Percentiles rank a stretch among this genome's conserved stretches.
Conservation (phyloP, 2,329 filamentous ascomycete species). For the Exophiala xenobiotica region DNA sequence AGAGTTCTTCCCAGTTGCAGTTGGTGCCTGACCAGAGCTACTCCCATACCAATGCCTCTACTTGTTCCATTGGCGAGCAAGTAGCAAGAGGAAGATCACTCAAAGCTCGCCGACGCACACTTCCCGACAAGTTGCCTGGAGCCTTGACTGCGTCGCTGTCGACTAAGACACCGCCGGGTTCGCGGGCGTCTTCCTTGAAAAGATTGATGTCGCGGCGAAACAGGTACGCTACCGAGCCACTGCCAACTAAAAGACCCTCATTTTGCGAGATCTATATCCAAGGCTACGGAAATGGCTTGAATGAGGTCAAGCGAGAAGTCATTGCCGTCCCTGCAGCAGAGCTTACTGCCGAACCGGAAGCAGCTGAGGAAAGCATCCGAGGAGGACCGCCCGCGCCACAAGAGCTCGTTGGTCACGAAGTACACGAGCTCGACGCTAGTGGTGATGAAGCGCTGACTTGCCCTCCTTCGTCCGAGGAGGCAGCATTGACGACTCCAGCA, state of each 20-base stretch:
- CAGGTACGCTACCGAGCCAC: constrained; percentile 4
- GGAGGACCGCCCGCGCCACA: constrained; percentile 8
- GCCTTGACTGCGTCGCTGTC: constrained; percentile 13
- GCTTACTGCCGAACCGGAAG: constrained; percentile 14
- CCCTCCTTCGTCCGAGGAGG: constrained; percentile 11
- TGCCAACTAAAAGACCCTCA: constrained; percentile 18
- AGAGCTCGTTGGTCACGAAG: constrained; percentile 9
- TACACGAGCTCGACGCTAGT: constrained; percentile 16
- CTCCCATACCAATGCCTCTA: constrained; percentile 23
- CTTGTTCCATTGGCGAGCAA: constrained; percentile 13
- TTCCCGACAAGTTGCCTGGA: constrained; percentile 16
- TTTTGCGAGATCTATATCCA: constrained; percentile 30
- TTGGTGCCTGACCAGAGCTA: constrained; percentile 24
- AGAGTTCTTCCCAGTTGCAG: not conserved
- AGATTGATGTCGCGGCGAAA: constrained; percentile 20
- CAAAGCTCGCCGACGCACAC: constrained; percentile 18
- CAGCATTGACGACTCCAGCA: constrained; percentile 14
- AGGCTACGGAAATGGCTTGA: constrained; percentile 32
- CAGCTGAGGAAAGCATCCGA: constrained; percentile 4
- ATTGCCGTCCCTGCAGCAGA: not conserved
- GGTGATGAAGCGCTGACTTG: constrained; percentile 4
- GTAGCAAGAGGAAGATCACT: constrained; percentile 14
- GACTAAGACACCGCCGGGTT: constrained; percentile 17
- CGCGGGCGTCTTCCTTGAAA: constrained; percentile 23
- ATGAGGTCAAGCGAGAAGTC: constrained; percentile 14